Percentiles rank a stretch among this genome's conserved stretches.
These are phyloP conservation scores for Coemansia sp. DNA, from an alignment of 192 early-diverging fungal species.

Conservation along the genomic window DNA sequence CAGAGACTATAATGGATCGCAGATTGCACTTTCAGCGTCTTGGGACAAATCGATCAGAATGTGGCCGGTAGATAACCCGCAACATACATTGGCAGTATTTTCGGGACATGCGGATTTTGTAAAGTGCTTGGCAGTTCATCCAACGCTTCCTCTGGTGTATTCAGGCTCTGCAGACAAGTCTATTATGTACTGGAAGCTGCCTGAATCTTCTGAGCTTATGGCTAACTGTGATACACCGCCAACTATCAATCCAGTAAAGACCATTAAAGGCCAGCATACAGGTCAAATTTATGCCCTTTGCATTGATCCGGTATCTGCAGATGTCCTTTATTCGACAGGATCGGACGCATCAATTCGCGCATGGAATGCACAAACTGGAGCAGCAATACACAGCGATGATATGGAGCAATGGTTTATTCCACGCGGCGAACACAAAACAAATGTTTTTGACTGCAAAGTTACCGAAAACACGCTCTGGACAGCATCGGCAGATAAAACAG, in stretches of 20 bases:
- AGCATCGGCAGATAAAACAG: conserved; percentile 90
- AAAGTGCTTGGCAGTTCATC: conserved; percentile 64
- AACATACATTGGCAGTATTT: conserved; percentile 64
- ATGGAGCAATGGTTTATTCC: conserved; percentile 52
- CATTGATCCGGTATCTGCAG: conserved; percentile 23
- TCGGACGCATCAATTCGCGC: conserved; percentile 62
- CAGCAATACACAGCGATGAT: conserved; percentile 30
- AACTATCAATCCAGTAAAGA: conserved; percentile 30
- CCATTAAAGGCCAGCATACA: conserved; percentile 43
- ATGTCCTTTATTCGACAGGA: conserved; percentile 39
- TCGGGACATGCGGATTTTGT: conserved; percentile 87
- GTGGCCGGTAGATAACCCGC: conserved; percentile 74
- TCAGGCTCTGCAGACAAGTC: conserved; percentile 81
- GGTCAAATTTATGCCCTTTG: conserved; percentile 47
- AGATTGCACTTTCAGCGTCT: conserved; percentile 76
- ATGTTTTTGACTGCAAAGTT: conserved; percentile 63
- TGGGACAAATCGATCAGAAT: conserved; percentile 91
- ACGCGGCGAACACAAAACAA: conserved; percentile 75
- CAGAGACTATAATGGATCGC: conserved; percentile 52
- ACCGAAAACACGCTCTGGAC: conserved; percentile 76
- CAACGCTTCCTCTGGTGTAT: conserved; percentile 53
- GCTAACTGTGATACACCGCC: not conserved
- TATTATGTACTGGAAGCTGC: conserved; percentile 43
- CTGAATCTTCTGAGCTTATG: conserved; percentile 10
- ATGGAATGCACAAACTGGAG: conserved; percentile 67